These are phyloP conservation scores for Solanum microdontum DNA, from an alignment of 257 asterid genomes.

Conservation along the genomic window DNA sequence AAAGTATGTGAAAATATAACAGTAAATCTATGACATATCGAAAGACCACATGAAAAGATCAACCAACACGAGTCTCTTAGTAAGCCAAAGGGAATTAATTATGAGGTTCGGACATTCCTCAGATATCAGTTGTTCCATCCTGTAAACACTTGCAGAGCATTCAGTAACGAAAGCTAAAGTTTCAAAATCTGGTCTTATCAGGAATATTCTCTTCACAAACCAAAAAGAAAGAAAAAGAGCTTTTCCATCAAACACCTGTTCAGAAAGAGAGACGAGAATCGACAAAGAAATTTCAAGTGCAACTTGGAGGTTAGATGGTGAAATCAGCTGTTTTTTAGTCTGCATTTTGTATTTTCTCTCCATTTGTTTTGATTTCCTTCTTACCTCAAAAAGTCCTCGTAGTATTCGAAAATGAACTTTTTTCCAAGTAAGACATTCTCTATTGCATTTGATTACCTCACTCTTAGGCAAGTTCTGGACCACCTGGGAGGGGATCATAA, in stretches of 20 bases:
- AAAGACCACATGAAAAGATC: background rate
- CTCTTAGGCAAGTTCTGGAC: constrained; percentile 30
- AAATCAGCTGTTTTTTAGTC: background rate
- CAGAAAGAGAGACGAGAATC: background rate
- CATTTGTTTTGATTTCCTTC: background rate
- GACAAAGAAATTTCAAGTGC: background rate
- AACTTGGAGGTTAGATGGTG: background rate
- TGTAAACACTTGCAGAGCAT: background rate
- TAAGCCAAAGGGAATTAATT: background rate
- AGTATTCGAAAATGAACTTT: background rate
- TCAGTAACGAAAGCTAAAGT: background rate
- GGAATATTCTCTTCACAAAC: background rate
- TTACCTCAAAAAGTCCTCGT: background rate
- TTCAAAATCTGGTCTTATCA: background rate
- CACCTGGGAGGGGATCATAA: constrained; percentile 49
- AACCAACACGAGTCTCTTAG: background rate
- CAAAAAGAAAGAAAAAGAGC: background rate
- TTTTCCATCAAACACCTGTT: background rate
- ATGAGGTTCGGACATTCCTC: background rate
- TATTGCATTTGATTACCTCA: background rate
- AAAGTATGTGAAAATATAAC: background rate
- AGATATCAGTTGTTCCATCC: background rate
- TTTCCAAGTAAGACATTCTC: background rate
- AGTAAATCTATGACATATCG: background rate
- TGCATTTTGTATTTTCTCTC: background rate